phyloP scores from a whole-genome alignment of 2,329 filamentous ascomycete genomes.

The Trichoderma guizhouense region DNA sequence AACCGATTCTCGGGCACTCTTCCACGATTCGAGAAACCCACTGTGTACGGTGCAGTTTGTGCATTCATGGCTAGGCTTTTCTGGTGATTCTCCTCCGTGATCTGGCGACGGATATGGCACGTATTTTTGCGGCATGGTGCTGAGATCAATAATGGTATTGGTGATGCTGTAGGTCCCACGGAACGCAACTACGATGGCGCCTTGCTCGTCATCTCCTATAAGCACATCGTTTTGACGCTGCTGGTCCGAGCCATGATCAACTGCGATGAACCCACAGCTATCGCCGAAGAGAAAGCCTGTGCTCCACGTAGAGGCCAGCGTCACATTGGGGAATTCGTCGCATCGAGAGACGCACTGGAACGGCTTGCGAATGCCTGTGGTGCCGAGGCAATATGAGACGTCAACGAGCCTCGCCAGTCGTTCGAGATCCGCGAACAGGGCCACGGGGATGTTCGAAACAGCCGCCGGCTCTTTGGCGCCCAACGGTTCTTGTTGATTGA shows the following conservation, averaged over 20 bases:
- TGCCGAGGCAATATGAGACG: slow-evolving; percentile 89
- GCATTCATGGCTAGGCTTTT: slow-evolving; percentile 56
- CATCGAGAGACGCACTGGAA: slow-evolving; percentile 86
- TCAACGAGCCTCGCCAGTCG: slow-evolving; percentile 89
- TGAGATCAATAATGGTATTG: slow-evolving; percentile 87
- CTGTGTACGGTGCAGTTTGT: slow-evolving; percentile 87
- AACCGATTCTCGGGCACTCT: slow-evolving; percentile 66
- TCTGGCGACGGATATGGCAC: slow-evolving; percentile 72
- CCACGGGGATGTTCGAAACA: slow-evolving; percentile 46
- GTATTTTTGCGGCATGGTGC: slow-evolving; percentile 85
- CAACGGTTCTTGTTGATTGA: slow-evolving; percentile 11
- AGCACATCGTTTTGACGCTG: slow-evolving; percentile 22
- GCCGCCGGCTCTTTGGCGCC: not conserved
- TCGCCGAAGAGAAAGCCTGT: slow-evolving; percentile 84
- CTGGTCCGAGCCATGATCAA: slow-evolving; percentile 58
- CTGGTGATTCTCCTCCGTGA: slow-evolving; percentile 33
- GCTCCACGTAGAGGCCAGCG: slow-evolving; percentile 82
- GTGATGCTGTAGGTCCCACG: slow-evolving; percentile 91
- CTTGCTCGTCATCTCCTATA: slow-evolving; percentile 19
- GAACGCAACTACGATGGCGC: slow-evolving; percentile 76
- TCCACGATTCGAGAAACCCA: slow-evolving; percentile 86
- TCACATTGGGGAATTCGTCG: slow-evolving; percentile 74
- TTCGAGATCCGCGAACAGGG: slow-evolving; percentile 77
- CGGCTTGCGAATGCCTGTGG: slow-evolving; percentile 74
- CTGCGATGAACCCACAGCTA: slow-evolving; percentile 87